Evolutionary conservation across 225 moss, liverwort and hornwort species (phyloP), one percentile per base, ranked within the genome.

Genomic region (Pseudoscleropodium purum): DNA sequence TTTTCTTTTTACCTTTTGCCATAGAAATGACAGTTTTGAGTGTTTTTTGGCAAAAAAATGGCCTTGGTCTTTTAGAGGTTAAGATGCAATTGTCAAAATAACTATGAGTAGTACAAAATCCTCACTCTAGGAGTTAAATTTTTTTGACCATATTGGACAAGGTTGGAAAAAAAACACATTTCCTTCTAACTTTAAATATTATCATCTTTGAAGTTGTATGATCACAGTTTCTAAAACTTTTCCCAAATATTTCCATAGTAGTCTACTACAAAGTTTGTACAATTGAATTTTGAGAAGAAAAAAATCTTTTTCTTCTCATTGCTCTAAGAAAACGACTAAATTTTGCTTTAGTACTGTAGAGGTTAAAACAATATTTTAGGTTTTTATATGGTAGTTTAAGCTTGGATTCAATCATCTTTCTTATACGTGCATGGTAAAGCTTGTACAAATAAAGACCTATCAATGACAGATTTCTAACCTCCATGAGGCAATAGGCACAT

Each of bases 141-240:
- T 78, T 54, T 3, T 52, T 52, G 23, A 36, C 6, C 1, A 24
- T 54, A 0, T 37, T 0, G 0, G 0, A 1, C 1, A 25, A 79
- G 2, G 6, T 6, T 0, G 7, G 4, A 15, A 5, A 16, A 24
- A 23, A 15, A 23, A 13, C 2, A n/a, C 0, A 8, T 4, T 21
- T 13, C 34, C 7, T 54, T 36, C 3, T 4, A 8, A 54, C 9
- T 77, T 36, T 9, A 36, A 52, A 77, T 0, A 1, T 21, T 36
- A 14, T 9, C 9, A 36, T 52, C 34, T 36, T 47, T 36, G 5
- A 54, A 36, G 4, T 24, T 54, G 2, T 36, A 0, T 23, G 1
- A 20, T 24, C 9, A 51, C 54, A 54, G 13, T 36, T 24, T 54
- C 1, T 54, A 0, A 36, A 26, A 5, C 13, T 24, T 70, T 70